Evolutionary conservation across 2,329 filamentous ascomycete genomes (phyloP), one percentile per base, ranked within the genome.

Genomic region (Sporothrix pseudoabietina): DNA sequence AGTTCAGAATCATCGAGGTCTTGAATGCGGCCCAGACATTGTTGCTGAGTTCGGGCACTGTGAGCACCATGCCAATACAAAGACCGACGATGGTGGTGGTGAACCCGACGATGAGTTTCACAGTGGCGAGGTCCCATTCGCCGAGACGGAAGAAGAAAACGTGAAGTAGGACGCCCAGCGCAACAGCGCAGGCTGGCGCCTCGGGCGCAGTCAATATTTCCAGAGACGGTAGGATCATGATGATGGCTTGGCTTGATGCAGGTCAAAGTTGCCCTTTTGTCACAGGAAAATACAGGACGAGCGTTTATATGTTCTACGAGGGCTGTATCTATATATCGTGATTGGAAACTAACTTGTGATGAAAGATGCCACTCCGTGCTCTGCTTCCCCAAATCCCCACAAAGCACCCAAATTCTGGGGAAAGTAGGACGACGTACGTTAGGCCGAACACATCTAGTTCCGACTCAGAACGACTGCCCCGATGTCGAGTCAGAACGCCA

Each of bases 111-210:
- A 74, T 63, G 63, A 74, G 44, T 35, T 52, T 39, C 47, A 47
- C 35, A 3, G 73, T 65, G 10, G 49, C 57, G 19, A 74, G 55
- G 41, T 74, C 73, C 73, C 73, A 74, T 26, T 74, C 73, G 26
- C 73, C 73, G 4, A 55, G 32, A 3, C 69, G 69, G 32, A 74
- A 72, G 14, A 61, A 26, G 39, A 74, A 69, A 32, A 75, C 8
- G 26, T 73, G 61, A 57, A 76, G 69, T 1, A 73, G 44, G 68
- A 71, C 39, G 72, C 75, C 76, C 57, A 61, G 30, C 14, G 32
- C 57, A 61, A 61, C 12, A 4, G 57, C 57, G 14, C 57, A 61
- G 12, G 16, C 57, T 8, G 57, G 57, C 30, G 57, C 57, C 57
- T 61, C 57, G 57, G 57, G 57, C 30, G 30, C 32, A 30, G 57